Base-by-base conservation (phyloP, 306 rosid genomes). In the Ochetophila trinervis region DNA sequence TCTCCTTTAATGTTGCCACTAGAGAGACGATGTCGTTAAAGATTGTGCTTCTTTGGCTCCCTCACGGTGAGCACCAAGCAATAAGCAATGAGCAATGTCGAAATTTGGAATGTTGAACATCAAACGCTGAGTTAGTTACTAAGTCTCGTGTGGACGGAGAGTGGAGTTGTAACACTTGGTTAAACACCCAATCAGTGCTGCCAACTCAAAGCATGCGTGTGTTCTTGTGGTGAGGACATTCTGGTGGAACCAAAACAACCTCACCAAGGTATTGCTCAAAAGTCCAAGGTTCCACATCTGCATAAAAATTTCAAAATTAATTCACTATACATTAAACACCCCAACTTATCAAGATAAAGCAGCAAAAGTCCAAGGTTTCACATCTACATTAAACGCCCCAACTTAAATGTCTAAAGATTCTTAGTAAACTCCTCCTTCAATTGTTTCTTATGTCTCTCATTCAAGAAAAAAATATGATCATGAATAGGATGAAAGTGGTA, bases 251-350 rank as follows among this genome's bases (percentile, higher is more conserved):
- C 42, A 88, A 79, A 70, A 88, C 89, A 52, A 91, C 91, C 78
- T 88, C 95, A 42, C 91, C 91, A 73, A 86, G 85, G 72, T 73
- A 68, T 73, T 88, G 95, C 69, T 79, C 87, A 68, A 88, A 88
- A 63, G 89, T 88, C 95, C 95, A 88, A 22, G 95, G 89, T 70
- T 88, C 91, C 47, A 85, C 75, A n/a, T n/a, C n/a, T n/a, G n/a
- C n/a, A n/a, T n/a, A n/a, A n/a, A n/a, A n/a, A n/a, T n/a, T n/a
- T n/a, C n/a, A n/a, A n/a, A n/a, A n/a, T n/a, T n/a, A n/a, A n/a
- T n/a, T n/a, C n/a, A n/a, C n/a, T n/a, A n/a, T n/a, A n/a, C 42
- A 47, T 8, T 40, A 19, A 42, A 49, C 27, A 23, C 48, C 62
- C 47, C 76, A 63, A 65, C 62, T 8, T 32, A 27, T 18, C 12